Percentiles rank a stretch among this genome's conserved stretches.
Evolutionary conservation across 129 eudicot species (phyloP).

Genomic region (Centrapalus pauciflorus): DNA sequence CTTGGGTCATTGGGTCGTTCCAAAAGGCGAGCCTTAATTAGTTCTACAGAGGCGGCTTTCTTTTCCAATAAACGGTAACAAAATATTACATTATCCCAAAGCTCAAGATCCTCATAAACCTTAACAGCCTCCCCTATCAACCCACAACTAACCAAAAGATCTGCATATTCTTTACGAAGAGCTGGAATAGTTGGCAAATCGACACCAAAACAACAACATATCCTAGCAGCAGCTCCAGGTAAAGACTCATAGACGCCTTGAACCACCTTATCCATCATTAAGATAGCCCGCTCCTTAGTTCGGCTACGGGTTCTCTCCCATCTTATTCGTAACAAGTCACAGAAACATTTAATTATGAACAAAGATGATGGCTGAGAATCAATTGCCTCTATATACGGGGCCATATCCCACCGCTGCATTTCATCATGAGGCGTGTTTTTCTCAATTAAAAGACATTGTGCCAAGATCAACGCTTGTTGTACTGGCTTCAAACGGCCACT

Average conservation of each 20-base stretch:
- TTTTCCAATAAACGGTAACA: conserved; percentile 82
- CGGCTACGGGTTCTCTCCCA: conserved; percentile 91
- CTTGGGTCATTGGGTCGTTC: conserved; percentile 72
- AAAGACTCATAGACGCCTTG: conserved; percentile 40
- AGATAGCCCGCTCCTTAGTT: conserved; percentile 84
- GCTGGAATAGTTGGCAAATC: conserved; percentile 66
- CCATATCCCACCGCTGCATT: conserved; percentile 85
- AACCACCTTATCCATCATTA: conserved; percentile 88
- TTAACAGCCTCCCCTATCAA: conserved; percentile 81
- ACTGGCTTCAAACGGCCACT: conserved; percentile 38
- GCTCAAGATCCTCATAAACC: conserved; percentile 77
- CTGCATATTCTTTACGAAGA: conserved; percentile 79
- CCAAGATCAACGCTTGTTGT: conserved; percentile 78
- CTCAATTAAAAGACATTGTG: conserved; percentile 62
- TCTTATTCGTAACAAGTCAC: conserved; percentile 80
- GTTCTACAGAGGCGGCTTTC: conserved; percentile 80
- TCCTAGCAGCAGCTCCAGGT: conserved; percentile 51
- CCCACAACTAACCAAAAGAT: conserved; percentile 76
- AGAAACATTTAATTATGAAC: conserved; percentile 55
- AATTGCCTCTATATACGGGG: conserved; percentile 85
- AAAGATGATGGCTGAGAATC: conserved; percentile 73
- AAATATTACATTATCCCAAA: conserved; percentile 87
- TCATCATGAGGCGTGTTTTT: conserved; percentile 69
- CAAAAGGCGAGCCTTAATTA: conserved; percentile 62
- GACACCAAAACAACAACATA: conserved; percentile 55